These are phyloP conservation scores for Amanita pallidorosea DNA, from an alignment of 768 basidiomycete species.

Conservation along the genomic window DNA sequence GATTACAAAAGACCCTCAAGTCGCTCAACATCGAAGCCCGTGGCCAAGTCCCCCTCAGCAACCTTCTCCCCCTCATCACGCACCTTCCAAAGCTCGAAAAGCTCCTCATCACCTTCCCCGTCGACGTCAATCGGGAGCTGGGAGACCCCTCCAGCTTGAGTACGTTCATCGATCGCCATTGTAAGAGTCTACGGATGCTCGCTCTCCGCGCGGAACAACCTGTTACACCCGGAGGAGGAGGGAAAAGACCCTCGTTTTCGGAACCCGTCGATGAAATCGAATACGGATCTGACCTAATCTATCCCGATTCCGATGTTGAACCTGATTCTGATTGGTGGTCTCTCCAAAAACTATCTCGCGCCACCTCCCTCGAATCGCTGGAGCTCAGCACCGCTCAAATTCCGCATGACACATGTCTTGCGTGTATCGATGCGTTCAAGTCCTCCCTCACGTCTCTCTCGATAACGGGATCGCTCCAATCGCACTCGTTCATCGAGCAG, in stretches of 20 bases:
- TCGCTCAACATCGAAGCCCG: slow-evolving; percentile 30
- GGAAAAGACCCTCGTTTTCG: not conserved
- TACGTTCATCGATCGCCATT: slow-evolving; percentile 25
- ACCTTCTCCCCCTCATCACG: slow-evolving; percentile 25
- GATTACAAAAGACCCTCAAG: slow-evolving; percentile 23
- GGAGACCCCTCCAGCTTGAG: slow-evolving; percentile 27
- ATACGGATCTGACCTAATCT: slow-evolving; percentile 8
- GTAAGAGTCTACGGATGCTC: slow-evolving; percentile 22
- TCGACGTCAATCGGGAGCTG: slow-evolving; percentile 25
- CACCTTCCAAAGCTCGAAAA: slow-evolving; percentile 22
- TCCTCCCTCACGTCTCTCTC: slow-evolving; percentile 22
- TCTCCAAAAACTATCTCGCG: slow-evolving; percentile 16
- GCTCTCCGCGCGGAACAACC: slow-evolving; percentile 32
- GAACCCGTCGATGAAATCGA: not conserved
- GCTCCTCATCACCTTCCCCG: slow-evolving; percentile 29
- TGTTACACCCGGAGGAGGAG: slow-evolving; percentile 11
- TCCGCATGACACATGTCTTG: slow-evolving; percentile 23
- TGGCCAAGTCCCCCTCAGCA: slow-evolving; percentile 33
- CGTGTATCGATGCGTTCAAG: slow-evolving; percentile 23
- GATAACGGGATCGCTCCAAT: slow-evolving; percentile 28
- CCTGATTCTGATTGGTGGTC: slow-evolving; percentile 23
- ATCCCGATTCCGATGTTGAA: slow-evolving; percentile 15
- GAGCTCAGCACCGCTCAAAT: slow-evolving; percentile 25
- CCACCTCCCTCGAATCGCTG: slow-evolving; percentile 19
- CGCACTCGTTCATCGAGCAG: slow-evolving; percentile 23